Conservation (phyloP, 257 asterid genomes). For the Echium plantagineum region DNA sequence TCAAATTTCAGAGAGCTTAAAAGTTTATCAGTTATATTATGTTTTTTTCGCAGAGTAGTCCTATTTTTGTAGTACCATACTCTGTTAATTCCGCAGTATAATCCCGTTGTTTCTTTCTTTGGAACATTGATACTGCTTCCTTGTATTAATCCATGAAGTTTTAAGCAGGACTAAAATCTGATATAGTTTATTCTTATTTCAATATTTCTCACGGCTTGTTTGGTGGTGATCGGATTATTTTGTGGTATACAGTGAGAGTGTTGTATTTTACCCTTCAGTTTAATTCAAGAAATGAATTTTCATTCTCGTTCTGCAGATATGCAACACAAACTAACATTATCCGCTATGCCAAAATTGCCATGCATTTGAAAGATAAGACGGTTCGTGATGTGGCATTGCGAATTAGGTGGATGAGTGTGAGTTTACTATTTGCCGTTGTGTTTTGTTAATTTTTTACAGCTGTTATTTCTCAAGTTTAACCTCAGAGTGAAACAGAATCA, state of each 20-base stretch:
- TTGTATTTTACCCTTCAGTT: background rate
- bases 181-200: too few species aligned
- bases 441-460: background rate
- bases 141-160: too few species aligned
- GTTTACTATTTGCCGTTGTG: conserved; percentile 13
- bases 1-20: too few species aligned
- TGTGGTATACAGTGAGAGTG: background rate
- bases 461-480: background rate
- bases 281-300: background rate
- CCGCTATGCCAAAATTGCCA: conserved; percentile 78
- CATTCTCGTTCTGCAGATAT: conserved; percentile 45
- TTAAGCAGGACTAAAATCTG: too few species aligned
- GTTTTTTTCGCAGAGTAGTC: too few species aligned
- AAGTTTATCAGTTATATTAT: too few species aligned
- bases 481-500: background rate
- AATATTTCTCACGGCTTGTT: too few species aligned
- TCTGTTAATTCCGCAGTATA: too few species aligned
- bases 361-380: conserved; percentile 66
- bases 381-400: conserved; percentile 93
- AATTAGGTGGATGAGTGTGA: conserved; percentile 91
- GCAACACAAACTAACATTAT: conserved; percentile 42
- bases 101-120: too few species aligned
- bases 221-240: background rate
- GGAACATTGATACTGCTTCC: too few species aligned
- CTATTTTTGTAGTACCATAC: too few species aligned